Base-by-base conservation (phyloP, 352 stramenopile genomes). In the Pilasporangium apinafurcum region DNA sequence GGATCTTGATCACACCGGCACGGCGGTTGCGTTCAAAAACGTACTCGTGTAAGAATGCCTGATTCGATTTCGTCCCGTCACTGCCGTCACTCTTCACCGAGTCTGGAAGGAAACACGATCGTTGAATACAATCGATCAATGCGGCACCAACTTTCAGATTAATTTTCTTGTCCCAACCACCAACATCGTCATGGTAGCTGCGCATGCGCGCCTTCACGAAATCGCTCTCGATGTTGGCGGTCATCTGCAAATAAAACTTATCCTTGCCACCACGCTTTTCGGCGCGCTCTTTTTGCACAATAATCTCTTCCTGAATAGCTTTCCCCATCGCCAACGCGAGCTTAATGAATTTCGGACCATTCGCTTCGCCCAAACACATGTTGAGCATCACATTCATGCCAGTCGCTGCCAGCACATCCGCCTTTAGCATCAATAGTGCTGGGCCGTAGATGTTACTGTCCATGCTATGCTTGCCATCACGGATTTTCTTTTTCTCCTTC, bases 91-190 rank as follows among this genome's bases (percentile, higher is more conserved):
- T 56, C 6, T 41, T 51, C 20, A 38, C 44, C 14, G n/a, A 17
- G 56, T 62, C 20, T 54, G 75, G 71, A n/a, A 84, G 62, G 35
- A 80, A 86, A 48, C 79, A 92, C 31, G 81, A 88, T 25, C 77
- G 76, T 43, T 91, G 74, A 43, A 95, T 78, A 37, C 71, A 77
- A 26, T 92, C 78, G 4, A 95, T 65, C 12, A 95, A 38, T 1
- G 75, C 76, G 0, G 79, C 78, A n/a, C 83, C 83, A 16, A 97
- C 68, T 56, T 97, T 96, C 25, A 96, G 68, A 53, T 95, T 88
- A 8, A 94, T 56, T 9, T 79, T 66, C 45, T 88, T 90, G 45
- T 90, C 69, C 93, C 91, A 98, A 10, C 68, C 66, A 13, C 81
- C 83, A 7, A 86, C 73, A 6, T 55, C 72, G n/a, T 93, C 68